Conservation (phyloP, 768 basidiomycete genomes). For the Xerocomus brunneocitrinus region DNA sequence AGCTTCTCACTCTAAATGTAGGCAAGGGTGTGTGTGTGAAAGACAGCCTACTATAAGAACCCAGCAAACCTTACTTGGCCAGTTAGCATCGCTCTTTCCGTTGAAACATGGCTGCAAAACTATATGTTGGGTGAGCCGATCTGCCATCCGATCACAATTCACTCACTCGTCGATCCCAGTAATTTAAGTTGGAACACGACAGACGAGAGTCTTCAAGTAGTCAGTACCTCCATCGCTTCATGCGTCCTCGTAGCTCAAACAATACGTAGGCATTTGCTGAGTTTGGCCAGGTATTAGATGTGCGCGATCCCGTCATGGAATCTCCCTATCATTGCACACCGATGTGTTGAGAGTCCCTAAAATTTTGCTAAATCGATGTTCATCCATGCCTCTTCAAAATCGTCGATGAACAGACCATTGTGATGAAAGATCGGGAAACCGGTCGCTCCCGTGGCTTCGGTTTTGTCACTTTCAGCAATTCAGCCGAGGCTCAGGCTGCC, state of each 20-base stretch:
- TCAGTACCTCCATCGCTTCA: conserved; percentile 11
- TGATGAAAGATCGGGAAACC: conserved; percentile 51
- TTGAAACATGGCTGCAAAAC: conserved; percentile 27
- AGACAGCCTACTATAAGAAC: conserved; percentile 24
- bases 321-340: conserved; percentile 28
- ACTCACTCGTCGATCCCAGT: conserved; percentile 11
- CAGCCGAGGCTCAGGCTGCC: conserved; percentile 40
- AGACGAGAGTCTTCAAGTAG: conserved; percentile 23
- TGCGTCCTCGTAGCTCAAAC: conserved; percentile 4
- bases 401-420: conserved; percentile 25
- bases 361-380: conserved; percentile 26
- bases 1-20: conserved; percentile 17
- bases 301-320: conserved; percentile 36
- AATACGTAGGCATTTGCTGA: conserved; percentile 37
- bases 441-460: conserved; percentile 56
- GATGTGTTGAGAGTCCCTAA: conserved; percentile 30
- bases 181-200: conserved; percentile 35
- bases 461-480: conserved; percentile 41
- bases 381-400: conserved; percentile 17
- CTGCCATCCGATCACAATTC: background rate
- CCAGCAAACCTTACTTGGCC: conserved; percentile 14
- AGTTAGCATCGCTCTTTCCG: conserved; percentile 11
- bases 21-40: conserved; percentile 31
- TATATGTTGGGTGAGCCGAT: conserved; percentile 31
- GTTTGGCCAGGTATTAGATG: conserved; percentile 46